Base-by-base conservation (phyloP, 805 yeast genomes). In the Myxozyma sirexii region DNA sequence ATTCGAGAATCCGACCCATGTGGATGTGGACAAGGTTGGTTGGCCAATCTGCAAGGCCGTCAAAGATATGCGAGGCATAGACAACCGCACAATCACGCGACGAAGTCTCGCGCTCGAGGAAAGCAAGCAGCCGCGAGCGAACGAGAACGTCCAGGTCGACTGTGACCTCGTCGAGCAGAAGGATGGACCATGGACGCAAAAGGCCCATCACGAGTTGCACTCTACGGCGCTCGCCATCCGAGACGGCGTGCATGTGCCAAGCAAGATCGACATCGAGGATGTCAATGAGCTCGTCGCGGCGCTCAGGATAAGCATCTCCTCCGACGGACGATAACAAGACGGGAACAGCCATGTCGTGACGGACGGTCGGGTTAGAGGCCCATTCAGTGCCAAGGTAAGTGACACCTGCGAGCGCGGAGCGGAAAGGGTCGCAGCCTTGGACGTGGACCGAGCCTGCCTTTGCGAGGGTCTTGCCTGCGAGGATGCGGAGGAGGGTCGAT, bases 311-410 rank as follows among this genome's bases (percentile, higher is more conserved):
- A 37, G 80, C 82, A 33, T 85, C 85, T n/a, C 90, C 88, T 0
- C 98, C 98, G 57, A 94, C 83, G 24, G 96, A 86, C 15, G 86
- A 80, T 49, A 94, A 81, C 60, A 94, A 77, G 35, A 87, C 83
- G 19, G 85, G 79, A 8, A 94, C 97, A 0, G 96, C 91, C 56
- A 94, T 89, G 72, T 94, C 99, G 63, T 97, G 79, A 68, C 92
- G 85, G 6, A 93, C 94, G 52, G 92, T 85, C 19, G 90, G 88
- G 74, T 91, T 94, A 56, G 88, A 83, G 4, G 97, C 97, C 99
- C 99, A 94, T 70, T 94, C 99, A 0, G 98, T 94, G 2, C 99
- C 99, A 44, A 94, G 76, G 71, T 93, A 93, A 0, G 97, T 88
- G 27, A 77, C 72, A 13, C 75, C 77, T 7, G 68, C 67, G 46